phyloP scores from a whole-genome alignment of 2,329 filamentous ascomycete species.

The Talaromyces sp. region DNA sequence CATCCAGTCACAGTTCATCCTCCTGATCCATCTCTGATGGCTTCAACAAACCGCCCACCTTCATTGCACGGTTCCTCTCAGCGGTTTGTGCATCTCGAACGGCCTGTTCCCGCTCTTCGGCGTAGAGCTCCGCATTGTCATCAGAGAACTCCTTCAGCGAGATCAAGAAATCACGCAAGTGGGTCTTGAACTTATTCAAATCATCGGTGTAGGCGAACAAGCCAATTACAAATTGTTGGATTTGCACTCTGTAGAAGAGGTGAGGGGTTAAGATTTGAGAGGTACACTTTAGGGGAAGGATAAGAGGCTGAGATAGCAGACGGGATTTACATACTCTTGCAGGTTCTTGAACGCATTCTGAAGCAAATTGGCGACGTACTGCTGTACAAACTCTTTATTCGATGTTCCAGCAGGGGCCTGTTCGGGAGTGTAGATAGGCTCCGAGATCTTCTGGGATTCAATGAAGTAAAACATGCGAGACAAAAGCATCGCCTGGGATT shows the following conservation, averaged over 20 bases:
- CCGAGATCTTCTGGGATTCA: constrained; percentile 85
- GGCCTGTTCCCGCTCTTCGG: constrained; percentile 92
- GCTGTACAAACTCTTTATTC: constrained; percentile 87
- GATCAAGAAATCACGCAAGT: constrained; percentile 94
- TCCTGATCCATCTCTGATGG: constrained; percentile 91
- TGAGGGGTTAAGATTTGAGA: background rate
- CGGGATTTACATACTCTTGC: constrained; percentile 67
- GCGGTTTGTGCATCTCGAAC: constrained; percentile 81
- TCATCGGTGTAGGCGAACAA: constrained; percentile 87
- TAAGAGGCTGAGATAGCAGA: too few relatives aligned
- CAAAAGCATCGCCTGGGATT: constrained; percentile 91
- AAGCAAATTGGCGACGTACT: constrained; percentile 82
- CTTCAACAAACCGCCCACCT: constrained; percentile 93
- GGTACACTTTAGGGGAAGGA: background rate
- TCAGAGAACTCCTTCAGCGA: constrained; percentile 95
- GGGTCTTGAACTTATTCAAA: constrained; percentile 91
- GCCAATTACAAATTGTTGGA: constrained; percentile 84
- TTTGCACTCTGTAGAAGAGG: constrained; percentile 67
- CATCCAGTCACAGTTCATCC: constrained; percentile 78
- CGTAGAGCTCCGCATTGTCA: constrained; percentile 91
- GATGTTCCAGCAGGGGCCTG: constrained; percentile 80
- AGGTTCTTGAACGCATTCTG: constrained; percentile 93
- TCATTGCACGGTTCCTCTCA: constrained; percentile 88
- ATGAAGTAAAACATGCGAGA: constrained; percentile 97
- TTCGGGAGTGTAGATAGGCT: constrained; percentile 83